Conservation (phyloP, 768 basidiomycete species). For the Botryobasidium botryosum region DNA sequence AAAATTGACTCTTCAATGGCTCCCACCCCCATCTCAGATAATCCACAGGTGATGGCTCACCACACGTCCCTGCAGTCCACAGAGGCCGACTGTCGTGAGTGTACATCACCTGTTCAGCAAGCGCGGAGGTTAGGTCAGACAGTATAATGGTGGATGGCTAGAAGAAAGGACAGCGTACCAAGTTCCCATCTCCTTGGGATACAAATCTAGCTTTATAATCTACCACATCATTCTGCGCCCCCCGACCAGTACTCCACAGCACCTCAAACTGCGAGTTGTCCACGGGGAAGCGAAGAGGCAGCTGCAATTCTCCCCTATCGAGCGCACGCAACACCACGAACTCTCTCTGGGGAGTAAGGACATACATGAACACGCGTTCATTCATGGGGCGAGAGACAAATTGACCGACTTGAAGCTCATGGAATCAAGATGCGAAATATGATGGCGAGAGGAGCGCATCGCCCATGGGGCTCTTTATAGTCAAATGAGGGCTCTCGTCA, state of each 20-base stretch:
- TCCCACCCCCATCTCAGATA: neutral
- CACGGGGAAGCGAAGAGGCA: constrained; percentile 11
- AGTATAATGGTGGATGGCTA: neutral
- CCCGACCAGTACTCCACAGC: constrained; percentile 13
- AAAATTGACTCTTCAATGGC: neutral
- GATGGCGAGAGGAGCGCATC: constrained; percentile 12
- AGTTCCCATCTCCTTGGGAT: constrained; percentile 16
- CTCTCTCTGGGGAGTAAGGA: constrained; percentile 13
- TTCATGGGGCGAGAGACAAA: constrained; percentile 8
- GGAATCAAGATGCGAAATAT: constrained; percentile 3
- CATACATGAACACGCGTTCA: constrained; percentile 9
- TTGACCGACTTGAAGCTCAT: constrained; percentile 4
- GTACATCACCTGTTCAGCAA: neutral
- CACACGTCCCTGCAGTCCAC: constrained; percentile 2
- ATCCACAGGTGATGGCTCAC: neutral
- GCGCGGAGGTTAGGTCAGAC: neutral
- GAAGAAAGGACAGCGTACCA: constrained; percentile 8
- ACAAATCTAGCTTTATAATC: constrained; percentile 6
- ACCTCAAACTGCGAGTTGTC: constrained; percentile 9
- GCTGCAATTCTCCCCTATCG: neutral
- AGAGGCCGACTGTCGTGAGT: neutral
- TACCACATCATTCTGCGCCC: neutral
- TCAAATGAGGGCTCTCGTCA: constrained; percentile 10
- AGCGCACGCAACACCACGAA: constrained; percentile 11
- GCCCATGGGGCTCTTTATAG: constrained; percentile 4